Conservation (phyloP, 75 land plant species). For the Pinus albicaulis region DNA sequence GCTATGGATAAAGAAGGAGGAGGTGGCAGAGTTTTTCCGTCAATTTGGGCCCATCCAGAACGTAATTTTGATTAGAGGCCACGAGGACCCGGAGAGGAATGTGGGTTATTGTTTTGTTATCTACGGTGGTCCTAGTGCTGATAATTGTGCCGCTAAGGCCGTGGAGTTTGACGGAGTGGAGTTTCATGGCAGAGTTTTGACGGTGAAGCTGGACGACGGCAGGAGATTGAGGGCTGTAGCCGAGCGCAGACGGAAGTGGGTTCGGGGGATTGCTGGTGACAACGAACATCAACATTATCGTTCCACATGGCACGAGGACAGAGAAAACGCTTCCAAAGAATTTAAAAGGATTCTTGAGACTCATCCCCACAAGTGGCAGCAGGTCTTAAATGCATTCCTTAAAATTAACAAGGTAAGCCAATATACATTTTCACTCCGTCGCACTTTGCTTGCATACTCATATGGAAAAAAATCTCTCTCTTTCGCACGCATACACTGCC, state of each 20-base stretch:
- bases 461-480: no score
- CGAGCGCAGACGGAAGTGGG: constrained; percentile 46
- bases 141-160: constrained; percentile 64
- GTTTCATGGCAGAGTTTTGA: constrained; percentile 74
- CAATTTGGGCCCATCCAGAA: constrained; percentile 89
- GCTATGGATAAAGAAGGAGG: constrained; percentile 54
- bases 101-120: constrained; percentile 86
- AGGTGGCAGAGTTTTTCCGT: constrained; percentile 66
- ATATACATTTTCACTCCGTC: no score
- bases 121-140: constrained; percentile 70
- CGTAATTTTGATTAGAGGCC: constrained; percentile 66
- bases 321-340: constrained; percentile 50
- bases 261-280: constrained; percentile 42
- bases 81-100: constrained; percentile 67
- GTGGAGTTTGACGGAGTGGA: constrained; percentile 92
- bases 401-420: constrained; percentile 72
- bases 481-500: no score
- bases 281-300: constrained; percentile 28
- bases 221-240: constrained; percentile 49
- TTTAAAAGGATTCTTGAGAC: constrained; percentile 60
- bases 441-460: not conserved
- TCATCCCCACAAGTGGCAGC: constrained; percentile 66
- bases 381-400: constrained; percentile 72
- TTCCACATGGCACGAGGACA: constrained; percentile 85
- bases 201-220: constrained; percentile 89